These are phyloP conservation scores for Prillingera fragicola DNA, from an alignment of 1,284 basidiomycete species.

Conservation along the genomic window DNA sequence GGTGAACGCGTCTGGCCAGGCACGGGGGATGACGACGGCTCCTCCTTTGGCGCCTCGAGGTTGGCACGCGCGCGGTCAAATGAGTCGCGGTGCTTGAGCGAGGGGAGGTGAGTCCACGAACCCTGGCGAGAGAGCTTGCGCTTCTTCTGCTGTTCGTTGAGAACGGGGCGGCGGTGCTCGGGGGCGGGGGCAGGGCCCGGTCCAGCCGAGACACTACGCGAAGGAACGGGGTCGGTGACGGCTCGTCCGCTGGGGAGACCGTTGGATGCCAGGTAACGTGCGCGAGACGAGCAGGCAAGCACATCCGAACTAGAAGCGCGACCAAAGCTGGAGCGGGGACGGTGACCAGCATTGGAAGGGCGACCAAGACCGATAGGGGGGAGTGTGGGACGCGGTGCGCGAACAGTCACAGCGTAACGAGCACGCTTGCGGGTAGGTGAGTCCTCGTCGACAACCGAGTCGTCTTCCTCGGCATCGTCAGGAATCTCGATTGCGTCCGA, in stretches of 20 bases:
- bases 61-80: conserved; percentile 17
- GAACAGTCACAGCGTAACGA: conserved; percentile 6
- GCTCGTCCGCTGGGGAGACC: conserved; percentile 4
- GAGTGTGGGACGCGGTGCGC: conserved; percentile 13
- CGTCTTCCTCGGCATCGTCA: conserved; percentile 18
- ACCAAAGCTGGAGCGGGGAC: conserved; percentile 17
- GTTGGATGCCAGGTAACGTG: conserved; percentile 14
- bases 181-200: conserved; percentile 2
- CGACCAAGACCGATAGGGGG: conserved; percentile 18
- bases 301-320: conserved; percentile 19
- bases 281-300: conserved; percentile 19
- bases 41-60: conserved; percentile 6
- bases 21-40: conserved; percentile 13
- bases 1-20: conserved; percentile 17
- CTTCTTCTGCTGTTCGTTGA: conserved; percentile 6
- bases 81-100: conserved; percentile 19
- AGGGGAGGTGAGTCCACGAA: conserved; percentile 18
- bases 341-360: conserved; percentile 7
- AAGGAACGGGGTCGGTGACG: conserved; percentile 17
- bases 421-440: conserved; percentile 22
- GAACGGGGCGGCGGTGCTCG: conserved; percentile 3
- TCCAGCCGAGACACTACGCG: conserved; percentile 16
- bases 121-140: conserved; percentile 21
- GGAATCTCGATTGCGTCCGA: conserved; percentile 17
- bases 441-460: conserved; percentile 15